A percentile compares a stretch with the other conserved stretches of the same genome.
Conservation (phyloP, 371 early-diverging fungal genomes). For the Globomyces sp. region DNA sequence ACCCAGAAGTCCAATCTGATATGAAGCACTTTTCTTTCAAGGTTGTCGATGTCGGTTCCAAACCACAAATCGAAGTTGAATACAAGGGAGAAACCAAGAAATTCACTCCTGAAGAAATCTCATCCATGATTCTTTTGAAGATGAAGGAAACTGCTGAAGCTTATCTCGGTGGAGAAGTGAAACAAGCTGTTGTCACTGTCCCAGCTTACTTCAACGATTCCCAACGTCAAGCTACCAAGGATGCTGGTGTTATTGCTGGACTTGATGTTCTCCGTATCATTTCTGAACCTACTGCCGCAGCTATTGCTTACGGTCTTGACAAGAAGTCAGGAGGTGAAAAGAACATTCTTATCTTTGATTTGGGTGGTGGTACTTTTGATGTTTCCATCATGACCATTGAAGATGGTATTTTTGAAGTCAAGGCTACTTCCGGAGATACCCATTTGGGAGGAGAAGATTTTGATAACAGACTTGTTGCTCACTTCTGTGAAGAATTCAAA, state of each 20-base stretch:
- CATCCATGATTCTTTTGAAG: constrained; percentile 93
- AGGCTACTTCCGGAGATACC: constrained; percentile 96
- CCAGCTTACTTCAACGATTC: constrained; percentile 98
- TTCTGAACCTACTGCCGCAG: constrained; percentile 98
- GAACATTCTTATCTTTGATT: constrained; percentile 93
- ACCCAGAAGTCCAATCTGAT: constrained; percentile 87
- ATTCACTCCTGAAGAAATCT: constrained; percentile 97
- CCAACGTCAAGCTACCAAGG: constrained; percentile 99
- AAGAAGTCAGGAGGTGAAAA: constrained; percentile 79
- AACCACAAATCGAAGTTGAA: constrained; percentile 82
- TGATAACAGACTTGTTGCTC: constrained; percentile 89
- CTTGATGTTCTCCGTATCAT: constrained; percentile 96
- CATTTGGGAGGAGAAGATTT: constrained; percentile 99
- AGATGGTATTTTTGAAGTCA: constrained; percentile 91
- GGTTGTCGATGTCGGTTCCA: constrained; percentile 76
- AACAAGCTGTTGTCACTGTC: constrained; percentile 94
- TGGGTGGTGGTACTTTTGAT: constrained; percentile 99
- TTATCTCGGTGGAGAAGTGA: constrained; percentile 88
- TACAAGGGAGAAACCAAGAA: constrained; percentile 85
- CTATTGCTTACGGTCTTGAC: constrained; percentile 96
- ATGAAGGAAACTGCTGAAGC: constrained; percentile 98
- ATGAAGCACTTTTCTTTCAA: constrained; percentile 94
- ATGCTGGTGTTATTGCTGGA: constrained; percentile 94
- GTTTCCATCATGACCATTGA: constrained; percentile 94
- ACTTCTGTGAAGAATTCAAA: constrained; percentile 87